Evolutionary conservation across 176 grass and related monocot genomes (phyloP).

Genomic region (Carex scoparia): DNA sequence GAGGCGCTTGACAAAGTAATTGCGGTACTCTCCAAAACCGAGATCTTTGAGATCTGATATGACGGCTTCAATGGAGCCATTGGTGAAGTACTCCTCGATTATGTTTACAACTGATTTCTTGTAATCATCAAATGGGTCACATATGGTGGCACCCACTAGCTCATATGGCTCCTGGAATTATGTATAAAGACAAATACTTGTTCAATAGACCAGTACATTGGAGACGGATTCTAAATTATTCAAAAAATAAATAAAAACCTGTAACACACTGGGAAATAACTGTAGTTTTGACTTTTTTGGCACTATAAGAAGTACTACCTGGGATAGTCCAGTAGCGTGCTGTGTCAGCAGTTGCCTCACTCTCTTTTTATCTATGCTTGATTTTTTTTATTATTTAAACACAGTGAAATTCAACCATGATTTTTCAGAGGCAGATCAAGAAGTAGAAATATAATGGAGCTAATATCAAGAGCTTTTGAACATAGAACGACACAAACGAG

Average conservation of each 20-base stretch:
- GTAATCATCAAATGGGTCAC: constrained; percentile 69
- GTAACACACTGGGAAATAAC: not conserved
- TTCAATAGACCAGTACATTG: not conserved
- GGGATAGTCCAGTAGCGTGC: not conserved
- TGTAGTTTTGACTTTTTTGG: not conserved
- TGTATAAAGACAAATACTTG: not conserved
- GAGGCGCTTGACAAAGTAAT: constrained; percentile 90
- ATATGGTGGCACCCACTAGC: constrained; percentile 63
- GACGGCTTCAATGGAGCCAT: constrained; percentile 67
- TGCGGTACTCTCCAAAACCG: constrained; percentile 61
- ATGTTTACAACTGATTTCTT: constrained; percentile 65
- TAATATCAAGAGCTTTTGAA: not conserved
- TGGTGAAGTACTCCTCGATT: constrained; percentile 88
- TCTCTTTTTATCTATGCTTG: not conserved
- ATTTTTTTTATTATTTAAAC: not conserved
- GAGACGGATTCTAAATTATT: not conserved
- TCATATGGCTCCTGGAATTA: constrained; percentile 82
- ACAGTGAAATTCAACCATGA: not conserved
- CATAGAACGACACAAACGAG: not conserved
- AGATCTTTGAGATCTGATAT: constrained; percentile 80
- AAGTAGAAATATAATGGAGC: not conserved
- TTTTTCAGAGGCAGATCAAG: not conserved
- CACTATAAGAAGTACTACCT: not conserved
- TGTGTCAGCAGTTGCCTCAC: not conserved
- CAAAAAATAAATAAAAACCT: not conserved